A percentile compares a stretch with the other conserved stretches of the same genome.
Evolutionary conservation across 352 stramenopile species (phyloP).

Genomic region (Phytophthora tubulina): DNA sequence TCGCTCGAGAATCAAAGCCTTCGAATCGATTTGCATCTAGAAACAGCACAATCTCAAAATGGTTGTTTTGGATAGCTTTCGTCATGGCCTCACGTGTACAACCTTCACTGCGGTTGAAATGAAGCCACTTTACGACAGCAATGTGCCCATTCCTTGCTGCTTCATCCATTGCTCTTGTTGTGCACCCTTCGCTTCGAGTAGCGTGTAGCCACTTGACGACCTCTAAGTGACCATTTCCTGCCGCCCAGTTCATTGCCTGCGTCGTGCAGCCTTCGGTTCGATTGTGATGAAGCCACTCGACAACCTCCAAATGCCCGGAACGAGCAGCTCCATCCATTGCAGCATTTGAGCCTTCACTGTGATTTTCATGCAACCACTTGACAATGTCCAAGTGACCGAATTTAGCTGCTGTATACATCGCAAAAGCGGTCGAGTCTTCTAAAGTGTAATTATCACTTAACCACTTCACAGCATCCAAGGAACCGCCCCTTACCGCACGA

Average conservation of each 20-base stretch:
- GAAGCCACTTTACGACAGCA: slow-evolving; percentile 33
- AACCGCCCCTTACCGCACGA: neutral
- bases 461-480: slow-evolving; percentile 27
- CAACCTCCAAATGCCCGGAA: slow-evolving; percentile 16
- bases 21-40: slow-evolving; percentile 8
- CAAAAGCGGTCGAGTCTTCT: neutral
- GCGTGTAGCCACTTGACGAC: slow-evolving; percentile 25
- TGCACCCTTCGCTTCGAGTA: slow-evolving; percentile 26
- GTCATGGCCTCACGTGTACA: slow-evolving; percentile 20
- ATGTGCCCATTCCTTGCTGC: slow-evolving; percentile 17
- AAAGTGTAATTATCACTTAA: slow-evolving; percentile 18
- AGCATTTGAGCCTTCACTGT: slow-evolving; percentile 1
- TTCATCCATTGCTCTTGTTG: slow-evolving; percentile 18
- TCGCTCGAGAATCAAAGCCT: slow-evolving; percentile 2
- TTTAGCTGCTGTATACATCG: slow-evolving; percentile 23
- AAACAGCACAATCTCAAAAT: slow-evolving; percentile 22
- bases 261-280: slow-evolving; percentile 12
- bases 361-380: slow-evolving; percentile 10
- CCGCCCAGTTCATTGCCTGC: slow-evolving; percentile 17
- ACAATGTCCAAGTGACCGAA: slow-evolving; percentile 17
- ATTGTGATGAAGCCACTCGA: slow-evolving; percentile 20
- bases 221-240: slow-evolving; percentile 12
- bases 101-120: slow-evolving; percentile 25
- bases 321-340: slow-evolving; percentile 20
- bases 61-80: slow-evolving; percentile 5